Percentiles rank a stretch among this genome's conserved stretches.
Evolutionary conservation across 495 filamentous ascomycete species (phyloP).

Genomic region (Recurvomyces mirabilis): DNA sequence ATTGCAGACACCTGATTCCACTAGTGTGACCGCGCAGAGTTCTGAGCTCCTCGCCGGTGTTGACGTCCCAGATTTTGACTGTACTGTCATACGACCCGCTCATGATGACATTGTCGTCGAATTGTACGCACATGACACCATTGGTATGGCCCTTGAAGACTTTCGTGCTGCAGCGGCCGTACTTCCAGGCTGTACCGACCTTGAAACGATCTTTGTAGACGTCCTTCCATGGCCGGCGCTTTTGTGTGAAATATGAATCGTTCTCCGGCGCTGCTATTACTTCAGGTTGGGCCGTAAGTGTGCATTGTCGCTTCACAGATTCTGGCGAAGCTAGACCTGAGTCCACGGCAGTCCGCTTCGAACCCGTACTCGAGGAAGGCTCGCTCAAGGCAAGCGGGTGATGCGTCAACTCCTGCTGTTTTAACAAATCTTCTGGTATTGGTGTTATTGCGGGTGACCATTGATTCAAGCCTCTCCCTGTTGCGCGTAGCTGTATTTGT

Average conservation of each 20-base stretch:
- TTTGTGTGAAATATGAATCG: slow-evolving; percentile 39
- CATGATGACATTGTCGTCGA: slow-evolving; percentile 83
- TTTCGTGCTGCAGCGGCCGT: slow-evolving; percentile 72
- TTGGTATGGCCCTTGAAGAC: slow-evolving; percentile 83
- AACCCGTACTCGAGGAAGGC: background rate
- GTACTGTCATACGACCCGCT: slow-evolving; percentile 92
- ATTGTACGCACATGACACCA: slow-evolving; percentile 91
- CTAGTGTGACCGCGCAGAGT: slow-evolving; percentile 70
- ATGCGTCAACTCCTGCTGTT: background rate
- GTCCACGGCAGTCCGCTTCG: slow-evolving; percentile 6
- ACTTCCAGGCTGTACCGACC: slow-evolving; percentile 92
- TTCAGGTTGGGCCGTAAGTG: slow-evolving; percentile 14
- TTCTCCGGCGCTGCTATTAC: background rate
- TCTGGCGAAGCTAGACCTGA: slow-evolving; percentile 1
- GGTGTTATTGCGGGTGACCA: slow-evolving; percentile 44
- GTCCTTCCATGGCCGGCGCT: slow-evolving; percentile 76
- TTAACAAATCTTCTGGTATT: slow-evolving; percentile 25
- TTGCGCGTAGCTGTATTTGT: slow-evolving; percentile 65
- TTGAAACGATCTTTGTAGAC: slow-evolving; percentile 82
- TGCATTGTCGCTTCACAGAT: slow-evolving; percentile 8
- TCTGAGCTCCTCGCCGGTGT: slow-evolving; percentile 72
- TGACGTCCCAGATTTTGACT: slow-evolving; percentile 91
- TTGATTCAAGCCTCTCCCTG: slow-evolving; percentile 40
- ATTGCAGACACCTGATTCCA: slow-evolving; percentile 81
- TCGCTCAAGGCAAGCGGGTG: background rate